Conservation (phyloP, 371 early-diverging fungal species). For the Mortierella sp. region DNA sequence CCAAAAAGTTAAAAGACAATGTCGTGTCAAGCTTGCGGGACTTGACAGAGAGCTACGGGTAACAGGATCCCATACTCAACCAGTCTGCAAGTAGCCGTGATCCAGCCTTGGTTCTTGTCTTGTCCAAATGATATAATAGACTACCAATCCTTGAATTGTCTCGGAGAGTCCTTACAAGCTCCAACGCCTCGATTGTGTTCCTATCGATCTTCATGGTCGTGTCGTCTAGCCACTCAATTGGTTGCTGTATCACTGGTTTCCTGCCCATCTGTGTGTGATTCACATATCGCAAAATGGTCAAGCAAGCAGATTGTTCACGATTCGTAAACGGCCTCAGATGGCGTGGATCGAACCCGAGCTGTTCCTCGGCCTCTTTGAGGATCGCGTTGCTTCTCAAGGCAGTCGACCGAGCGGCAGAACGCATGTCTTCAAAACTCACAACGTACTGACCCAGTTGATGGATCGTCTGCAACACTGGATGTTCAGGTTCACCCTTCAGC, state of each 20-base stretch:
- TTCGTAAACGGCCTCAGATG: conserved; percentile 46
- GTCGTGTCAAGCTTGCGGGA: too few relatives aligned
- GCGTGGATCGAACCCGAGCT: conserved; percentile 28
- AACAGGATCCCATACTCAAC: conserved; percentile 59
- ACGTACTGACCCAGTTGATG: conserved; percentile 26
- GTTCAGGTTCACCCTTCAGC: conserved; percentile 22
- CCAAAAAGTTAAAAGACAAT: not conserved
- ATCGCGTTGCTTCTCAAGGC: conserved; percentile 17
- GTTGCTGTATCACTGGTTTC: conserved; percentile 60
- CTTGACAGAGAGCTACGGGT: too few relatives aligned
- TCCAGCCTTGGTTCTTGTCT: conserved; percentile 85
- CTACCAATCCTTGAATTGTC: conserved; percentile 67
- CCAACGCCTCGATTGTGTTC: conserved; percentile 68
- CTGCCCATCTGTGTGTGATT: conserved; percentile 63
- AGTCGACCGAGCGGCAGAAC: conserved; percentile 31
- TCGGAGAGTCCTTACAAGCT: conserved; percentile 62
- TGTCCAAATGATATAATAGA: conserved; percentile 74
- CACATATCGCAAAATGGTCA: conserved; percentile 65
- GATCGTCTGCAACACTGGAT: conserved; percentile 29
- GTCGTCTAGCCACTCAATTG: conserved; percentile 57
- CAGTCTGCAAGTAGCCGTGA: conserved; percentile 77
- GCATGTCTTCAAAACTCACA: conserved; percentile 52
- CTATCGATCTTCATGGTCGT: conserved; percentile 69
- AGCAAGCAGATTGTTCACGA: conserved; percentile 61
- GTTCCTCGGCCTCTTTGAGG: conserved; percentile 22